Evolutionary conservation across 2,329 filamentous ascomycete genomes (phyloP).

Genomic region (Venturia asperata): DNA sequence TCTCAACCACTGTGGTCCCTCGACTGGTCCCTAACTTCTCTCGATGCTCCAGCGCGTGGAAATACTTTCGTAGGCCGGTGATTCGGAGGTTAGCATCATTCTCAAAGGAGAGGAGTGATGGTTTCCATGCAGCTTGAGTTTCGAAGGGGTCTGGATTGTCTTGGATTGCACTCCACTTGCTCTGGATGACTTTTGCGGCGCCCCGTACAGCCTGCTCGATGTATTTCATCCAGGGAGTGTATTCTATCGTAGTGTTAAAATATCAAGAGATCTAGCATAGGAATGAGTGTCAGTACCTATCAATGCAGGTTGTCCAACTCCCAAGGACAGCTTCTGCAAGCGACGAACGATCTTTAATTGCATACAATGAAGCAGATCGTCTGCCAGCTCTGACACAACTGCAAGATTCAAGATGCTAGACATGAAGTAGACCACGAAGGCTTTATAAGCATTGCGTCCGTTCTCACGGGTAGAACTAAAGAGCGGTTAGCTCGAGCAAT

Average conservation of each 20-base stretch:
- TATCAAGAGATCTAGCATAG: no score
- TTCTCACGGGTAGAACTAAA: background rate
- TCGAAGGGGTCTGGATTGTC: background rate
- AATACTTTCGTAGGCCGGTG: background rate
- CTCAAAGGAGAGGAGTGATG: background rate
- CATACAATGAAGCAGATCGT: background rate
- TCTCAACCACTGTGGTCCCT: background rate
- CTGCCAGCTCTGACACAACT: background rate
- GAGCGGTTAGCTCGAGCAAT: no score
- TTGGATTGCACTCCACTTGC: background rate
- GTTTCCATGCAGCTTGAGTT: background rate
- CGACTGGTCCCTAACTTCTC: background rate
- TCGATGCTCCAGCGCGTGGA: background rate
- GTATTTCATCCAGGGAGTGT: background rate
- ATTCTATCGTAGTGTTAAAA: no score
- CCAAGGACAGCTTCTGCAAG: background rate
- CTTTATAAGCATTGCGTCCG: background rate
- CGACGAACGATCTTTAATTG: background rate
- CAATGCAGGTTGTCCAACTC: background rate
- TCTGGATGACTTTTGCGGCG: background rate
- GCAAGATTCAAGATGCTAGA: background rate
- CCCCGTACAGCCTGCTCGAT: background rate
- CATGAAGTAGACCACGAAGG: constrained; percentile 2
- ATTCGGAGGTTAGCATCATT: background rate
- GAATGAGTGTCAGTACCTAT: background rate